Percentiles rank a stretch among this genome's conserved stretches.
These are phyloP conservation scores for Mucor lusitanicus DNA, from an alignment of 371 early-diverging fungal genomes.

Conservation along the genomic window DNA sequence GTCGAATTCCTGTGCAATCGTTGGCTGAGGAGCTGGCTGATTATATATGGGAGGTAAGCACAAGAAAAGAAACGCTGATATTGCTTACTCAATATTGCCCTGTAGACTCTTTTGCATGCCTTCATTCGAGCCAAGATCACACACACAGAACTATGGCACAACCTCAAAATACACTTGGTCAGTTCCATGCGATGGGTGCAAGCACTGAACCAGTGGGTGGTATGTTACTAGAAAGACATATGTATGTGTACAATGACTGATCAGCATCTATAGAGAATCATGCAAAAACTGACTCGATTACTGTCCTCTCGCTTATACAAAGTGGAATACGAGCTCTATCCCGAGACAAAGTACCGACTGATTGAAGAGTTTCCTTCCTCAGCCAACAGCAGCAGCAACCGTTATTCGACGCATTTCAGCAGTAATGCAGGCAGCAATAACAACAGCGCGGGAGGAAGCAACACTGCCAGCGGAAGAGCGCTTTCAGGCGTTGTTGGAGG, in stretches of 20 bases:
- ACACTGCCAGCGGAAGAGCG: neutral
- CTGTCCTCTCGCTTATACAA: conserved; percentile 52
- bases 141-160: conserved; percentile 52
- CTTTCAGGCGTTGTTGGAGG: conserved; percentile 5
- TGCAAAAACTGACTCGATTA: conserved; percentile 56
- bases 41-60: conserved; percentile 57
- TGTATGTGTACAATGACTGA: neutral
- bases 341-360: conserved; percentile 13
- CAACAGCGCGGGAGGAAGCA: neutral
- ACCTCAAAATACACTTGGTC: conserved; percentile 46
- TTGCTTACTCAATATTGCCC: neutral
- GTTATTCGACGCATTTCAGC: conserved; percentile 16
- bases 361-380: conserved; percentile 10
- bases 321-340: conserved; percentile 50
- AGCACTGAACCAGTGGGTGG: conserved; percentile 62
- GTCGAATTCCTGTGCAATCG: conserved; percentile 43
- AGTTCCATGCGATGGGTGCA: conserved; percentile 53
- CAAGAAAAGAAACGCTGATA: neutral
- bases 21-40: conserved; percentile 60
- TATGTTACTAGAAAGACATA: conserved; percentile 21
- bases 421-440: neutral
- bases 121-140: conserved; percentile 57
- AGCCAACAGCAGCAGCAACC: neutral
- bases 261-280: conserved; percentile 44
- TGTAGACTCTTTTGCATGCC: conserved; percentile 58